A percentile compares a stretch with the other conserved stretches of the same genome.
Conservation (phyloP, 2,329 filamentous ascomycete species). For the Trichoderma sp. region DNA sequence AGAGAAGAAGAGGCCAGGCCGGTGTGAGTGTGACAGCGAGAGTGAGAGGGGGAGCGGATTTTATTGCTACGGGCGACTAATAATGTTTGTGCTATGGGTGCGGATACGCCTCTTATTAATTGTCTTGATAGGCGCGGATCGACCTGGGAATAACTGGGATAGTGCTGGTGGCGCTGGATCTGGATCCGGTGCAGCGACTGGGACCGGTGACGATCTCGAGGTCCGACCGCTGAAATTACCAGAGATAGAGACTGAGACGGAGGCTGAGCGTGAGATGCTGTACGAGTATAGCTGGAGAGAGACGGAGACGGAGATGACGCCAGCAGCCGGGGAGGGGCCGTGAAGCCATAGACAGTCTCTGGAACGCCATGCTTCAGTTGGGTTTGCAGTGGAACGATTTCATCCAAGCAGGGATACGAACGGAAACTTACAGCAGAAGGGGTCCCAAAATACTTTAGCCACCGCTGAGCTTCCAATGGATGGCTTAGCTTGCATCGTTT, state of each 20-base stretch:
- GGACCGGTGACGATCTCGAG: constrained; percentile 11
- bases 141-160: neutral
- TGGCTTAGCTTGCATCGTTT: neutral
- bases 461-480: neutral
- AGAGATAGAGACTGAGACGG: neutral
- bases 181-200: neutral
- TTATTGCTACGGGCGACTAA: constrained; percentile 13
- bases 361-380: neutral
- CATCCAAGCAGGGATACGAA: neutral
- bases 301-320: neutral
- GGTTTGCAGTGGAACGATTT: neutral
- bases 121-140: constrained; percentile 21
- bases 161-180: neutral
- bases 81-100: neutral
- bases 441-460: neutral
- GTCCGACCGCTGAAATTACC: neutral
- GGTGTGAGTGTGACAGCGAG: neutral
- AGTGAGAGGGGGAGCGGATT: constrained; percentile 17
- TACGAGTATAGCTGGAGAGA: neutral
- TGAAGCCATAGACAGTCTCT: neutral
- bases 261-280: neutral
- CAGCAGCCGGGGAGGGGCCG: constrained; percentile 14
- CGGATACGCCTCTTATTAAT: constrained; percentile 16
- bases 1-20: neutral
- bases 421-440: neutral